phyloP scores from a whole-genome alignment of 495 filamentous ascomycete genomes.

The Penicillium tannophilum region DNA sequence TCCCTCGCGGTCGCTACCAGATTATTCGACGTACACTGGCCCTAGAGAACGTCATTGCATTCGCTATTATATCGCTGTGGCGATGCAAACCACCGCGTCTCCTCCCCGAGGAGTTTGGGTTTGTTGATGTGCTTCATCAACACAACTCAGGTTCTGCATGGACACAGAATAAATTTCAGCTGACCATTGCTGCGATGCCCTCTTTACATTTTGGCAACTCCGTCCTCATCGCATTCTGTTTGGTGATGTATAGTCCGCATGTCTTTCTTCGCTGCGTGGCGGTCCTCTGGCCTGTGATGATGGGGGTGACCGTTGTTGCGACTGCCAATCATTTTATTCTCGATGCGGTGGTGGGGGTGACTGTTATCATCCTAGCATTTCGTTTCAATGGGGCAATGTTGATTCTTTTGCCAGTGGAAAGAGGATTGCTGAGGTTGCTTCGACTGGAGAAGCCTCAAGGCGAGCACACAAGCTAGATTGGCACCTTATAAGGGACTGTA shows the following conservation, averaged over 20 bases:
- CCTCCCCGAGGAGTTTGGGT: conserved; percentile 60
- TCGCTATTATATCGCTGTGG: conserved; percentile 59
- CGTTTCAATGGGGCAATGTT: conserved; percentile 53
- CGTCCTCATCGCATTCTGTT: conserved; percentile 58
- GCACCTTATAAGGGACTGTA: not conserved
- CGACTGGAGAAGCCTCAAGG: conserved; percentile 54
- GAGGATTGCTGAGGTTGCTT: conserved; percentile 50
- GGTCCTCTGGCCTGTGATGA: conserved; percentile 57
- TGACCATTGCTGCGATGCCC: conserved; percentile 58
- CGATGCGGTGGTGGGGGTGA: conserved; percentile 55
- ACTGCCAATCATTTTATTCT: conserved; percentile 69
- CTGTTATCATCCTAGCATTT: conserved; percentile 51
- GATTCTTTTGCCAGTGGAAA: conserved; percentile 56
- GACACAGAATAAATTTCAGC: conserved; percentile 60
- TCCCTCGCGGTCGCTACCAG: conserved; percentile 54
- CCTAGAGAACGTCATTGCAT: conserved; percentile 61
- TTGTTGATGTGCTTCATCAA: conserved; percentile 62
- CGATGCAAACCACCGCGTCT: conserved; percentile 65
- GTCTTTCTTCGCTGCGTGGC: conserved; percentile 44
- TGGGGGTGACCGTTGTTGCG: conserved; percentile 62
- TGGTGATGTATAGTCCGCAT: conserved; percentile 50
- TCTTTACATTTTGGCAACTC: conserved; percentile 62
- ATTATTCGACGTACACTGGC: conserved; percentile 59
- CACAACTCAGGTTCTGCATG: conserved; percentile 58
- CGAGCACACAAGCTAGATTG: not conserved